Evolutionary conservation across 2,329 filamentous ascomycete genomes (phyloP), one percentile per base, ranked within the genome.

Genomic region (Claviceps sp.): DNA sequence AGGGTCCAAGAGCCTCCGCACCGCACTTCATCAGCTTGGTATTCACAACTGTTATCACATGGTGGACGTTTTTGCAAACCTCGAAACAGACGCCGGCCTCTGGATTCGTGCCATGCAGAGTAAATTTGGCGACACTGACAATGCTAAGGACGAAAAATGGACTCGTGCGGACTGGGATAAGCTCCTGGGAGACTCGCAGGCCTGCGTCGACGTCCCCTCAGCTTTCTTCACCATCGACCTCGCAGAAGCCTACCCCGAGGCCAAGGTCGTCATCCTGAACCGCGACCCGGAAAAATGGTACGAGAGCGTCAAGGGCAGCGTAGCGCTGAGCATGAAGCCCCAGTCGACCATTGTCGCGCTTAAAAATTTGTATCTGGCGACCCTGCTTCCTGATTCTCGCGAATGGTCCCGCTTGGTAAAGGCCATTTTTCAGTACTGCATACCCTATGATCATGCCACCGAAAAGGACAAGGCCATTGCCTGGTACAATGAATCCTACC

Each of bases 171-270:
- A 74, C 55, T 75, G 72, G 65, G 73, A 76, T 60, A 63, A 64
- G 52, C 61, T 76, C 6, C 67, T 75, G 47, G 70, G 69, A 46
- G 59, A 67, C 24, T 71, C 65, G 57, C 71, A 78, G n/a, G 73
- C 72, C 22, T 78, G 75, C 8, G 72, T 73, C 52, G 77, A 77
- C 47, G 62, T 79, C 16, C 80, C 83, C 1, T 67, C 79, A 0
- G 69, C 77, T 40, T 83, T 81, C 58, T 67, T 70, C 57, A 64
- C 63, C 48, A 53, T 61, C 50, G 67, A 70, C 49, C 60, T 70
- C 11, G 66, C 68, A 34, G 61, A 59, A 34, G 43, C 56, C 18
- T 64, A 64, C 48, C 64, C 64, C 5, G 65, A 69, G 13, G 68
- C 68, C 48, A 70, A 69, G 54, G 61, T 69, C 44, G 55, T 70